A percentile compares a stretch with the other conserved stretches of the same genome.
These are phyloP conservation scores for Aotearoamyces nothofagi DNA, from an alignment of 2,329 filamentous ascomycete genomes.

Conservation along the genomic window DNA sequence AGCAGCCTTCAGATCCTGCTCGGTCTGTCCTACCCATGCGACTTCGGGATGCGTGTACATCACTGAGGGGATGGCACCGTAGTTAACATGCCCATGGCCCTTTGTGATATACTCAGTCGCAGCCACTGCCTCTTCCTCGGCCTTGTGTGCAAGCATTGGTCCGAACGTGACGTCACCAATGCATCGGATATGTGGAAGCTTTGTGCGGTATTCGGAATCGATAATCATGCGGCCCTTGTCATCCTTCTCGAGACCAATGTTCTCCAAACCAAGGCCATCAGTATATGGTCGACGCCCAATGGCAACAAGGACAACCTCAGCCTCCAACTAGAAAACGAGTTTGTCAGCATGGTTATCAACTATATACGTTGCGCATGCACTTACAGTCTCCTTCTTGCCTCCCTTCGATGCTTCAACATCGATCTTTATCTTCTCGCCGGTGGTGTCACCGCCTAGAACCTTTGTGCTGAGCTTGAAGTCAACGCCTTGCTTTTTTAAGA, in stretches of 20 bases:
- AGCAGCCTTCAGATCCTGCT: constrained; percentile 83
- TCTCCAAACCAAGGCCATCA: constrained; percentile 78
- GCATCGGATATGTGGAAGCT: constrained; percentile 90
- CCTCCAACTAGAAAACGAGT: constrained; percentile 50
- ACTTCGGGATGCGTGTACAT: constrained; percentile 99
- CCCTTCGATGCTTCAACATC: constrained; percentile 88
- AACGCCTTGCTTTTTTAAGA: constrained; percentile 89
- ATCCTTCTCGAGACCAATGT: constrained; percentile 81
- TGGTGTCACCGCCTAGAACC: constrained; percentile 72
- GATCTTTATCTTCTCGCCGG: constrained; percentile 63
- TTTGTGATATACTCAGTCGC: constrained; percentile 96
- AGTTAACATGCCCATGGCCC: constrained; percentile 97
- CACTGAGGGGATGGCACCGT: constrained; percentile 90
- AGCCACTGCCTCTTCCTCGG: constrained; percentile 93
- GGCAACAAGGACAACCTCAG: constrained; percentile 89
- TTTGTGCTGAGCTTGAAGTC: constrained; percentile 98
- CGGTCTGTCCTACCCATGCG: constrained; percentile 95
- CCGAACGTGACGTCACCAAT: constrained; percentile 95
- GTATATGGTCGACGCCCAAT: constrained; percentile 96
- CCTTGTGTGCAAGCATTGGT: constrained; percentile 98
- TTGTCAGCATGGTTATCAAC: background rate
- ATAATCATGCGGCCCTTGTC: constrained; percentile 92
- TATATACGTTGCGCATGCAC: constrained; percentile 20
- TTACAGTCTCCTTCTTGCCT: constrained; percentile 80
- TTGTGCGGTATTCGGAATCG: constrained; percentile 97